phyloP scores from a whole-genome alignment of 2,329 filamentous ascomycete species.

The Aspergillus carbonarius region DNA sequence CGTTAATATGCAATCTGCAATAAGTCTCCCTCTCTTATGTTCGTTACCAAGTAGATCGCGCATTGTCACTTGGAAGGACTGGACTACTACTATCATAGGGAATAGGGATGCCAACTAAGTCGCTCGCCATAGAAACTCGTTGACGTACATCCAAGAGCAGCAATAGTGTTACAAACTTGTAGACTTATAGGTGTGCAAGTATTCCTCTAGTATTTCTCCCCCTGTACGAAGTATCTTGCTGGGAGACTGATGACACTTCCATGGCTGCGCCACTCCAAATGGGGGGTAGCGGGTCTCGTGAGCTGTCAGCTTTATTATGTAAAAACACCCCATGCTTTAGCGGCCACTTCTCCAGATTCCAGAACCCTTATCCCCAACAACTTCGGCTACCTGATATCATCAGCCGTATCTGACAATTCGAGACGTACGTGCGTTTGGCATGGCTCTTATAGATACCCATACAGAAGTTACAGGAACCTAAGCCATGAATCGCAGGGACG shows the following conservation, averaged over 20 bases:
- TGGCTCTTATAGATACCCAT: conserved; percentile 9
- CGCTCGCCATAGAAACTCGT: conserved; percentile 36
- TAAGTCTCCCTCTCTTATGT: conserved; percentile 90
- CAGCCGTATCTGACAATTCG: neutral
- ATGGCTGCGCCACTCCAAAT: neutral
- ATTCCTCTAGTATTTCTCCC: too few species aligned
- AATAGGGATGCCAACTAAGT: conserved; percentile 68
- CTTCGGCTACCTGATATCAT: neutral
- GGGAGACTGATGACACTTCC: too few species aligned
- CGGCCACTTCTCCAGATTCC: conserved; percentile 5
- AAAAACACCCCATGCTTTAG: neutral
- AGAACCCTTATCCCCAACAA: neutral
- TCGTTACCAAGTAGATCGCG: conserved; percentile 95
- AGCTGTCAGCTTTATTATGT: conserved; percentile 6
- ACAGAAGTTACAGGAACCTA: conserved; percentile 9
- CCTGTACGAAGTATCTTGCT: too few species aligned
- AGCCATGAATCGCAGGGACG: conserved; percentile 28
- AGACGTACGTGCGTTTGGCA: neutral
- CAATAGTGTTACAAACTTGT: conserved; percentile 19
- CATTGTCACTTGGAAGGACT: conserved; percentile 96
- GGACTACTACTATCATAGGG: conserved; percentile 88
- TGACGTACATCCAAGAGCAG: neutral
- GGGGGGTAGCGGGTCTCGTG: conserved; percentile 20
- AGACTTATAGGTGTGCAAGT: conserved; percentile 34
- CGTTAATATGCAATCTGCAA: conserved; percentile 97